Percentiles rank a stretch among this genome's conserved stretches.
Evolutionary conservation across 495 filamentous ascomycete species (phyloP).

Genomic region (Astrothelium macrocarpum): DNA sequence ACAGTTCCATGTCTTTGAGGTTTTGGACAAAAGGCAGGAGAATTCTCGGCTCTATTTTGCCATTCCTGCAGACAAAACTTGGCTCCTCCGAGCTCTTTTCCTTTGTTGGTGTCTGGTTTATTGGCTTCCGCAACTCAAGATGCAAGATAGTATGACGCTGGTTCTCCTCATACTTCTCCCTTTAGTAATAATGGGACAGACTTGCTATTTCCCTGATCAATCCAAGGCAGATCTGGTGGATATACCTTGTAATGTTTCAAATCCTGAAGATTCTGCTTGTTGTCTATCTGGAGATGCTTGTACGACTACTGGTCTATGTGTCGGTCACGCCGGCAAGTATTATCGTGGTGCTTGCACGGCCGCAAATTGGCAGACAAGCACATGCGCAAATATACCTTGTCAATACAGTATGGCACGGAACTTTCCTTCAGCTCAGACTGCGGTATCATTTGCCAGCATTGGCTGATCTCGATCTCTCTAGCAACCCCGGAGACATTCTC

Average conservation of each 20-base stretch:
- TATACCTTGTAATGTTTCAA: not conserved
- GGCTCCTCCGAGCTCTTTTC: not conserved
- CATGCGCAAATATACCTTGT: not conserved
- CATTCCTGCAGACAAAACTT: not conserved
- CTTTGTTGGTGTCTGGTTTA: not conserved
- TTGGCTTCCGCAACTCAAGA: not conserved
- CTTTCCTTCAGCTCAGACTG: too few relatives aligned
- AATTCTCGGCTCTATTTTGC: too few relatives aligned
- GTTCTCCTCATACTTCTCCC: not conserved
- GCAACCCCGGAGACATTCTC: not conserved
- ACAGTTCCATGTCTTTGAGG: not conserved
- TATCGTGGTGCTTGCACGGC: not conserved
- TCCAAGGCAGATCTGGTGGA: not conserved
- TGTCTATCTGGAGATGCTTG: not conserved
- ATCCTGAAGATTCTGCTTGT: not conserved
- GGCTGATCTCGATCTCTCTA: not conserved
- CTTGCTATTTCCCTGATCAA: not conserved
- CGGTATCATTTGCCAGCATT: not conserved
- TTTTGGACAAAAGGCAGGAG: not conserved
- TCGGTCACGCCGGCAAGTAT: not conserved
- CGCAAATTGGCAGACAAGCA: not conserved
- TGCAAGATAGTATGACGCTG: not conserved
- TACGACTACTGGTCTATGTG: constrained; percentile 5
- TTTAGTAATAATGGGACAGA: not conserved
- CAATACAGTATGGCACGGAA: not conserved